Percentiles rank a stretch among this genome's conserved stretches.
Conservation (phyloP, 441 rosid genomes). For the Mallotus japonicus region DNA sequence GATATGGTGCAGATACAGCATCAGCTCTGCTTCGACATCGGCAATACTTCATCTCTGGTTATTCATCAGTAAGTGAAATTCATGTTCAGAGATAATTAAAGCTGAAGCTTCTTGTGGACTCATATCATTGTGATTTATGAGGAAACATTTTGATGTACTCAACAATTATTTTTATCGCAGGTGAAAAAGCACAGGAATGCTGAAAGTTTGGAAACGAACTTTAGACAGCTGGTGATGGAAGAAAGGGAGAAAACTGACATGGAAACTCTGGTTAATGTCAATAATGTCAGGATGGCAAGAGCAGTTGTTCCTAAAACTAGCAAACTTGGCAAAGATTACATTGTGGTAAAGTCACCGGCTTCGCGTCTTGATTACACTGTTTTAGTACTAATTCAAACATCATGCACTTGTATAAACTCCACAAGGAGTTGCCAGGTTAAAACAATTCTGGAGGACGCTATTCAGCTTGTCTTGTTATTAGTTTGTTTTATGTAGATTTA, state of each 20-base stretch:
- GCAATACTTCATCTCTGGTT: constrained; percentile 17
- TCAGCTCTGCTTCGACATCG: constrained; percentile 17
- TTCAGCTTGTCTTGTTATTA: not conserved
- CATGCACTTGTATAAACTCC: no score
- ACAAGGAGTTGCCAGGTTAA: no score
- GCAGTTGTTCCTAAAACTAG: constrained; percentile 9
- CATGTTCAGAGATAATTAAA: not conserved
- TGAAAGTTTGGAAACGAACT: constrained; percentile 15
- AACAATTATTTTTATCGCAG: constrained; percentile 9
- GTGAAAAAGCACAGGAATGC: constrained; percentile 5
- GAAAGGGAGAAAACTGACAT: constrained; percentile 20
- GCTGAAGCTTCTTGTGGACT: not conserved
- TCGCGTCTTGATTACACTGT: no score
- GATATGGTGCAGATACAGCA: constrained; percentile 22
- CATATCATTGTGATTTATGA: no score
- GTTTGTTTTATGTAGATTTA: not conserved
- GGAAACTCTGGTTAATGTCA: constrained; percentile 24
- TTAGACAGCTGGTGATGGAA: constrained; percentile 9
- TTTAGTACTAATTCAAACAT: no score
- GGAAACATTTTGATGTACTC: not conserved
- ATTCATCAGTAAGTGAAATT: constrained; percentile 20
- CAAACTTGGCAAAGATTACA: constrained; percentile 15
- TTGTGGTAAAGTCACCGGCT: constrained; percentile 15
- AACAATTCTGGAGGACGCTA: no score
- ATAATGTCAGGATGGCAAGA: constrained; percentile 21